Evolutionary conservation across 2,329 filamentous ascomycete genomes (phyloP), one percentile per base, ranked within the genome.

Genomic region (Conoideocrella luteorostrata): DNA sequence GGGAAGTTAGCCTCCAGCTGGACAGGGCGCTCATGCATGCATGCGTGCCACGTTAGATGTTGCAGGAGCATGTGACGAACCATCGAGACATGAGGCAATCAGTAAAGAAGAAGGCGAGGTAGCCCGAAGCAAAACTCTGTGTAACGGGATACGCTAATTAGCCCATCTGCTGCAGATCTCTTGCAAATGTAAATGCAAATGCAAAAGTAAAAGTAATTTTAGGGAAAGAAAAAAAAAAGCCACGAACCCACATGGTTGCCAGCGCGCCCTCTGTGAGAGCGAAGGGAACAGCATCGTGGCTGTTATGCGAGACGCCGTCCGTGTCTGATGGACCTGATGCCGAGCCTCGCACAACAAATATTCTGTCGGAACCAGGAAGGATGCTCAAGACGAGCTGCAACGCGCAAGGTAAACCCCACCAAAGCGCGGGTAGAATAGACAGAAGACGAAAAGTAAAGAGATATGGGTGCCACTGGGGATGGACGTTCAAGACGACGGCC

Each of bases 21-120:
- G 26, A 20, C 17, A 21, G 22, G 4, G 26, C n/a, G 12, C n/a
- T n/a, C n/a, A n/a, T n/a, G n/a, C n/a, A n/a, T n/a, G n/a, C n/a
- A n/a, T n/a, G n/a, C n/a, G n/a, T n/a, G n/a, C n/a, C n/a, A 40
- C 3, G 22, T 6, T 15, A 3, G 29, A 13, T 5, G 13, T 26
- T 4, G 5, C 5, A 28, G 7, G n/a, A 4, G 7, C 33, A 35
- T 26, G 24, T 15, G 34, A 65, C 72, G 35, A 58, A 86, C 84
- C 86, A 90, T 65, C 86, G 73, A 49, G 84, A 88, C 85, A 90
- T 89, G 56, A 90, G 76, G 63, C 85, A 88, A 65, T 90, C 86
- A 45, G 84, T 86, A 60, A 90, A 90, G 68, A 88, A 86, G 64
- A 88, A 90, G 40, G 84, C 85, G 47, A 89, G 74, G 62, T 88